Base-by-base conservation (phyloP, 305 asterid species). In the Monarda citriodora region DNA sequence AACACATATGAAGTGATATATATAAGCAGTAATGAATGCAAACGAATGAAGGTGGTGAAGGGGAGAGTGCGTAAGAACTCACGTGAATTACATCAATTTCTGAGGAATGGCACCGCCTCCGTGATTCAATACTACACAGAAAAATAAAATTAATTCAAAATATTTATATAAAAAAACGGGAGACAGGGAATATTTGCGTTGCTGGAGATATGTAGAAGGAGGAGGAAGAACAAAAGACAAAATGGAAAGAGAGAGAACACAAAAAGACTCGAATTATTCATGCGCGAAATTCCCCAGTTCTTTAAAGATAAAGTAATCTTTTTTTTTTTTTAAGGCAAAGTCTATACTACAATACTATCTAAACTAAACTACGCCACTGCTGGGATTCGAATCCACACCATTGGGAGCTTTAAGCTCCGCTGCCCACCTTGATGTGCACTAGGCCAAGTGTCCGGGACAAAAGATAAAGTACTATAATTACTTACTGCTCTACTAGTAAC, bases 211-310 rank as follows among this genome's bases (percentile, higher is more conserved):
- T 9, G 38, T 8, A 47, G 26, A 46, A 63, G 69, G 11, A 64
- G 69, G 58, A 63, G 60, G 65, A 70, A 74, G 78, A 82, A 63
- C 62, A 65, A 70, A 67, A 48, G 77, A 74, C 81, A 69, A 73
- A 74, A 62, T 48, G 53, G 80, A 78, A 64, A 36, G 61, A 44
- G 55, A 66, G 51, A 15, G 41, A 50, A 31, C 21, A 25, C n/a
- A 8, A 29, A 29, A 29, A 23, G 36, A 12, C 40, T 50, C 64
- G 51, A 66, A 57, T 72, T 56, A 60, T 51, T 10, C 50, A 12
- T 53, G 21, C 56, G n/a, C 18, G 41, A 34, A 48, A 42, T 49
- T 54, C 29, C 26, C 53, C 59, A 11, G 6, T 51, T 58, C 37
- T 37, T 29, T 67, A 10, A 16, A 60, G 13, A 60, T 54, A 20